Evolutionary conservation across 139 green algal species (phyloP), one percentile per base, ranked within the genome.

Genomic region (Micromonas commoda): DNA sequence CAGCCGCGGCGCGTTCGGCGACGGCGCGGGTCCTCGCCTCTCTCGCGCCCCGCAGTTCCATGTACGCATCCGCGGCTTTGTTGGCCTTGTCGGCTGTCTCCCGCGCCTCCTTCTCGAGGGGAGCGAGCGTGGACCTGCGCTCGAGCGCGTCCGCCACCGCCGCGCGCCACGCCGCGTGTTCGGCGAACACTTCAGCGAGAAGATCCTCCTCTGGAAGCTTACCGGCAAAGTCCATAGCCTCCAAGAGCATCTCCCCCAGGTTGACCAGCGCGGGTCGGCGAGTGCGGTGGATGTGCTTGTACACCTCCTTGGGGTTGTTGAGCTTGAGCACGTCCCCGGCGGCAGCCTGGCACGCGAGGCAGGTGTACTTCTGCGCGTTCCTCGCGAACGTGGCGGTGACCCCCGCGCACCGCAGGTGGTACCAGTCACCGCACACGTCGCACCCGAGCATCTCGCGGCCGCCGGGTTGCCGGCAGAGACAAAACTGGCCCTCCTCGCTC

Each of bases 341-440:
- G 20, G 60, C 39, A n/a, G 72, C 72, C 19, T 70, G 45, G 52
- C 72, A 78, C 0, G 57, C 32, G 16, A 28, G 52, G 13, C 72
- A 78, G 21, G 60, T 29, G 57, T 78, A 78, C n/a, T 69, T 68
- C 24, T 78, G 24, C 54, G 53, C 61, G 32, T n/a, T 69, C 28
- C 53, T 68, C 51, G 57, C 54, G 29, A 53, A 31, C 20, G 45
- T 52, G 64, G 78, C 61, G 5, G 61, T 86, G 5, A 94, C 3
- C 28, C 86, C 85, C 24, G 87, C 71, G 76, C 89, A 94, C n/a
- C 77, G 79, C 2, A 87, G 57, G 72, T 95, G 91, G 82, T 85
- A 95, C 86, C 88, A 91, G 39, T 92, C 91, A 0, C 79, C 68
- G 77, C 91, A 95, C 13, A 29, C 24, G 67, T 92, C 87, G 76